Percentiles rank a stretch among this genome's conserved stretches.
Conservation (phyloP, 2,329 filamentous ascomycete genomes). For the Phaeosphaeriaceae sp. region DNA sequence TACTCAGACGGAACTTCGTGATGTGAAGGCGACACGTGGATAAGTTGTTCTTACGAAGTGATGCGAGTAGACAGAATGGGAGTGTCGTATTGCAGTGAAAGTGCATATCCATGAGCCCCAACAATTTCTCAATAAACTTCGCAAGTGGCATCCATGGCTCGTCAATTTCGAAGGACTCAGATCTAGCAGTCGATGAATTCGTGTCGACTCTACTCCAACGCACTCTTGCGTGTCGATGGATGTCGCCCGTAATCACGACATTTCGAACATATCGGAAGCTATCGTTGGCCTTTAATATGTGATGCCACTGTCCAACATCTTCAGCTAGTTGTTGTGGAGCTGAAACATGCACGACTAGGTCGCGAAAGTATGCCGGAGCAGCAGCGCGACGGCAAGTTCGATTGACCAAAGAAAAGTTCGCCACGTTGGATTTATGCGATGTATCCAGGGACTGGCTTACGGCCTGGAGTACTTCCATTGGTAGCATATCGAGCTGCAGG, state of each 20-base stretch:
- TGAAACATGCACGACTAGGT: not conserved
- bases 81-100: not conserved
- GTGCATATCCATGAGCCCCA: not conserved
- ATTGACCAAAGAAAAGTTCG: not conserved
- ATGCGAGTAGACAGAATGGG: not conserved
- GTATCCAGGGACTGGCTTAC: not conserved
- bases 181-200: not conserved
- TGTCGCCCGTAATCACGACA: not conserved
- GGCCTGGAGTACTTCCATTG: not conserved
- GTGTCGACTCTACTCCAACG: not conserved
- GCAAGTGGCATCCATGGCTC: not conserved
- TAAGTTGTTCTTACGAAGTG: not conserved
- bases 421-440: not conserved
- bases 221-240: not conserved
- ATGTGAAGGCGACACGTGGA: not conserved
- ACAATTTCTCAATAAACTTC: not conserved
- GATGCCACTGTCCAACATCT: not conserved
- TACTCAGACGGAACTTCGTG: not conserved
- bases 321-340: not conserved
- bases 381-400: not conserved
- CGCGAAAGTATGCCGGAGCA: not conserved
- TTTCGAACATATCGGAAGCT: not conserved
- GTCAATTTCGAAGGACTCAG: not conserved
- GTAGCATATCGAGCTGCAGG: not conserved
- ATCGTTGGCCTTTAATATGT: not conserved